Base-by-base conservation (phyloP, 2,329 filamentous ascomycete species). In the Neospermospora avenae region DNA sequence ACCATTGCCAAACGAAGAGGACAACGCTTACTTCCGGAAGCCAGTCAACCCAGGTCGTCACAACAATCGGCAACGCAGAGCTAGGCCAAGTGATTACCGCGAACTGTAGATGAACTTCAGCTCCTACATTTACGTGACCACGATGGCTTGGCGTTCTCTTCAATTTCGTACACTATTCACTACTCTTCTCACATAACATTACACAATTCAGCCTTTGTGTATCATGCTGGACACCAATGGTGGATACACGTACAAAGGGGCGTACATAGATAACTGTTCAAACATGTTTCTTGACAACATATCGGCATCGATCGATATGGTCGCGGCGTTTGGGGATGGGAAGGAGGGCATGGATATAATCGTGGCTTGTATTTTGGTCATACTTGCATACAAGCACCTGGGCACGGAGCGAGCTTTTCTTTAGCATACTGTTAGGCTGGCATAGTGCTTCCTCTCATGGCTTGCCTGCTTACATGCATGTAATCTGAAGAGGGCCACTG, bases 21-120 rank as follows among this genome's bases (percentile, higher is more conserved):
- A 96, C 60, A 91, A 92, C 62, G 90, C 95, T 6, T 99, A 99
- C 76, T 96, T 98, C 74, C 85, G 95, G 60, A 93, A 96, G 74
- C 95, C 95, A 0, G 90, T 98, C 63, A 99, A 99, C 72, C 93
- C 93, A 2, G 90, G 96, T 72, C 85, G 95, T 54, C 90, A 95
- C 72, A 88, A 93, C 74, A 91, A 92, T 71, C 84, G 89, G 69
- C 87, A 91, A 69, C 85, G 88, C 65, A 82, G 91, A 68, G 85
- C 90, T 57, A 84, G 95, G 58, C 93, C 93, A 11, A 95, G 91
- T 73, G 95, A 99, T 76, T 98, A 95, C 74, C 84, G 90, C 65
- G 91, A 96, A 77, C 80, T 96, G 52, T 93, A 62, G 57, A 44
- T 28, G 20, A 54, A 25, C 11, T 3, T 44, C n/a, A 22, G 13